Conservation (phyloP, 441 rosid species). For the Raphanus hybrid region DNA sequence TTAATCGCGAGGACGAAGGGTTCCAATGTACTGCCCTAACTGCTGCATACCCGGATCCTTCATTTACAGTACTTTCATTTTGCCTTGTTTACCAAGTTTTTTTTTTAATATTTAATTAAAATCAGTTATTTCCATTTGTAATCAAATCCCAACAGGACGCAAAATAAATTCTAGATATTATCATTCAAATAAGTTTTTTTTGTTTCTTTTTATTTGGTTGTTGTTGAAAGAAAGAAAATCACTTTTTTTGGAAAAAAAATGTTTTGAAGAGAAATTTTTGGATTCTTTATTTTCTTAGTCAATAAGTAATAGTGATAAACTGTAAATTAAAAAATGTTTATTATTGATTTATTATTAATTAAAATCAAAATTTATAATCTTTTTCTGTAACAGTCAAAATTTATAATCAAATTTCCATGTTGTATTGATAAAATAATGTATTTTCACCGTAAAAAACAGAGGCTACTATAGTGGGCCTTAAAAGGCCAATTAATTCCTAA, state of each 20-base stretch:
- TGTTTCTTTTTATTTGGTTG: background rate
- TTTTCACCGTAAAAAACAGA: background rate
- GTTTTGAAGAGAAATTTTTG: background rate
- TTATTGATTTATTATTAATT: no score
- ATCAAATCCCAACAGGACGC: background rate
- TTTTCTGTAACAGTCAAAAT: no score
- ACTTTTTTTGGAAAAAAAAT: background rate
- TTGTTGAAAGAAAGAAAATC: background rate
- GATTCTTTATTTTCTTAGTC: background rate
- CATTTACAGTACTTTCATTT: conserved; percentile 2
- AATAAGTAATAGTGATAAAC: background rate
- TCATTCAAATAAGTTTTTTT: background rate
- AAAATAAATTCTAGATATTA: background rate
- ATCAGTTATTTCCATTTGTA: background rate
- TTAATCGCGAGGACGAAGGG: conserved; percentile 11
- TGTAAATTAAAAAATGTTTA: no score
- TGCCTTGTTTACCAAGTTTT: conserved; percentile 33
- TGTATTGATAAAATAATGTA: no score
- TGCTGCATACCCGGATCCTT: conserved; percentile 14
- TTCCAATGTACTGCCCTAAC: background rate
- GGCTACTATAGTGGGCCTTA: background rate
- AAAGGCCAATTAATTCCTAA: background rate
- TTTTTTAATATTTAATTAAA: background rate
- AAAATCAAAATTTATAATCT: background rate
- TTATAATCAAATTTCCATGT: no score